Evolutionary conservation across 331 rosid species (phyloP).

Genomic region (Spiraea crenata): DNA sequence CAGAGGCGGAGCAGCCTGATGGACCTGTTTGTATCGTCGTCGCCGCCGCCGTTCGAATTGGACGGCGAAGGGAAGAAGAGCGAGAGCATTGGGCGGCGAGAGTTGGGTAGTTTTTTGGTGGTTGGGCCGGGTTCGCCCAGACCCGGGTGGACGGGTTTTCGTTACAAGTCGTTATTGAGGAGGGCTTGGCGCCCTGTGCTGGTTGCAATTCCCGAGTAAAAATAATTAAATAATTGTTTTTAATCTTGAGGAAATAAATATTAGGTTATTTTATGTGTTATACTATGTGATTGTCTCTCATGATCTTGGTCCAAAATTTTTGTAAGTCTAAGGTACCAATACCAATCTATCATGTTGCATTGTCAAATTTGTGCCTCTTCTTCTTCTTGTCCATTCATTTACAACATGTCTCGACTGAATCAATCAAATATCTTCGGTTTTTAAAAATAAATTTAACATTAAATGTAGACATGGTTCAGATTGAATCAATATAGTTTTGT

Average conservation of each 20-base stretch:
- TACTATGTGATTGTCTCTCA: background rate
- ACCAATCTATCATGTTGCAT: background rate
- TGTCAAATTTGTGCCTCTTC: background rate
- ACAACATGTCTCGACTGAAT: background rate
- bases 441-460: too few species aligned
- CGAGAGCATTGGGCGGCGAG: background rate
- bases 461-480: too few species aligned
- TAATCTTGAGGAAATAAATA: background rate
- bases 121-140: conserved; percentile 43
- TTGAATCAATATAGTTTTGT: too few species aligned
- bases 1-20: conserved; percentile 53
- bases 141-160: conserved; percentile 68
- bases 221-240: background rate
- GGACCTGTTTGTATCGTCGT: conserved; percentile 72
- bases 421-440: too few species aligned
- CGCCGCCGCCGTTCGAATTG: conserved; percentile 42
- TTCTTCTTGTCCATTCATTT: too few species aligned
- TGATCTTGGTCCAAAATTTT: background rate
- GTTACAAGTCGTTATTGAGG: conserved; percentile 55
- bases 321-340: background rate
- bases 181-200: conserved; percentile 83
- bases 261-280: background rate
- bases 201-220: conserved; percentile 53
- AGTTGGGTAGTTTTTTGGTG: conserved; percentile 10
- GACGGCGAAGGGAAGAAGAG: conserved; percentile 1